These are phyloP conservation scores for Ceratocystis destructans DNA, from an alignment of 2,329 filamentous ascomycete genomes.

Conservation along the genomic window DNA sequence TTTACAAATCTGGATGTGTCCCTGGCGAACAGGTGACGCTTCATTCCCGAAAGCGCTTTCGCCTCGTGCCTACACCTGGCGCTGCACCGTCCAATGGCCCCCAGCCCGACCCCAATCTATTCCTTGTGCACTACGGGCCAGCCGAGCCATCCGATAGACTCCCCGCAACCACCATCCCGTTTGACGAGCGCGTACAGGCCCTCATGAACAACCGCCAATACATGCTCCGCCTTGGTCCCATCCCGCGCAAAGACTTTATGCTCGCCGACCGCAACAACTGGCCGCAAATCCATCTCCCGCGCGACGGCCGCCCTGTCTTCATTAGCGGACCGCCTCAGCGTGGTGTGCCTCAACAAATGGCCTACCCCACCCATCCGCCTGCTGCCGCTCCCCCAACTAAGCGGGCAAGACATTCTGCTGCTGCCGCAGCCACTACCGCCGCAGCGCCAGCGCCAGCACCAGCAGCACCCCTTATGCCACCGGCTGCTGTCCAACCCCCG, in stretches of 20 bases:
- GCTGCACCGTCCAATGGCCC: constrained; percentile 51
- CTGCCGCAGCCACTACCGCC: constrained; percentile 29
- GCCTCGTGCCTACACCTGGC: constrained; percentile 58
- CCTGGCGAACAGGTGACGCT: constrained; percentile 60
- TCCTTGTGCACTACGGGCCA: constrained; percentile 81
- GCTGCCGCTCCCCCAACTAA: constrained; percentile 40
- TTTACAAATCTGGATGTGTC: constrained; percentile 68
- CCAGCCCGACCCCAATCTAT: constrained; percentile 66
- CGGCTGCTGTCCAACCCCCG: constrained; percentile 19
- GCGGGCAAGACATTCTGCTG: constrained; percentile 35
- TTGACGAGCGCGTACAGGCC: constrained; percentile 46
- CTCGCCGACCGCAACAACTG: constrained; percentile 78
- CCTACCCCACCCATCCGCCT: constrained; percentile 42
- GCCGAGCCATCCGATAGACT: constrained; percentile 61
- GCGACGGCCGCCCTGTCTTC: constrained; percentile 39
- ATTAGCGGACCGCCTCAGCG: constrained; percentile 32
- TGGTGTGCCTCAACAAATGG: constrained; percentile 45
- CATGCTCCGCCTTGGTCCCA: constrained; percentile 62
- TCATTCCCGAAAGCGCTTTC: constrained; percentile 74
- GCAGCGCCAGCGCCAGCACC: background rate
- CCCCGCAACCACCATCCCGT: constrained; percentile 51
- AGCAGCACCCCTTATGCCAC: constrained; percentile 20
- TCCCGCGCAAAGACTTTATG: constrained; percentile 88
- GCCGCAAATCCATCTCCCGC: constrained; percentile 66
- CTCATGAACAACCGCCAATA: constrained; percentile 48